These are phyloP conservation scores for Apiosordaria backusii DNA, from an alignment of 495 filamentous ascomycete genomes.

Conservation along the genomic window DNA sequence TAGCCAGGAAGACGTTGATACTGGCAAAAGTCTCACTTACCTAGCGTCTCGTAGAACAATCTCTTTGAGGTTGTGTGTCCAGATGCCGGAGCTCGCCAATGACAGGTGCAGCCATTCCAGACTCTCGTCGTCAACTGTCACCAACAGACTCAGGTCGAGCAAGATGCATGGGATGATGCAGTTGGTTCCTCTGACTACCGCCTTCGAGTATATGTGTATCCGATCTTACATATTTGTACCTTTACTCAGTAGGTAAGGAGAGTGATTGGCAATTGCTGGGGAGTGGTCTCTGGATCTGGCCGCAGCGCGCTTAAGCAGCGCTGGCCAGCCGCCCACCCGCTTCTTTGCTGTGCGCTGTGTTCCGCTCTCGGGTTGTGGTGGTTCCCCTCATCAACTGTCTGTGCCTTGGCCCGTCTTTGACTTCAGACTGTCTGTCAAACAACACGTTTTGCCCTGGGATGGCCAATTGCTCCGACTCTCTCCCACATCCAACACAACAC, in stretches of 20 bases:
- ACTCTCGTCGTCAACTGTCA: neutral
- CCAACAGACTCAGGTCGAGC: neutral
- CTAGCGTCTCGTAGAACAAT: neutral
- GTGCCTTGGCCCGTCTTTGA: no score
- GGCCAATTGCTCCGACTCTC: neutral
- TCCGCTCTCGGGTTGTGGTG: neutral
- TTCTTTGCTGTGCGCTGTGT: neutral
- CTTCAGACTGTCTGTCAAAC: neutral
- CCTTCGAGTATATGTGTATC: neutral
- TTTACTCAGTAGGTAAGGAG: neutral
- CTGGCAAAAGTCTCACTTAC: neutral
- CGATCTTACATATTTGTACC: neutral
- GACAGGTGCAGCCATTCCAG: neutral
- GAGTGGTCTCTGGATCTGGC: neutral
- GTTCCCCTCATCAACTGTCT: constrained; percentile 1
- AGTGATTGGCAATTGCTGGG: neutral
- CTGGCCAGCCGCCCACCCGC: neutral
- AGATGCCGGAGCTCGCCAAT: neutral
- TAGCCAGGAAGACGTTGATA: neutral
- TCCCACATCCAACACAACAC: neutral
- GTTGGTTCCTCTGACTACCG: neutral
- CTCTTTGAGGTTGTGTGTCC: neutral
- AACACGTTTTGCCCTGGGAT: neutral
- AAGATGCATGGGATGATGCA: neutral
- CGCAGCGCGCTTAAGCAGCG: constrained; percentile 1